Base-by-base conservation (phyloP, 129 eudicot species). In the Sambucus nigra region DNA sequence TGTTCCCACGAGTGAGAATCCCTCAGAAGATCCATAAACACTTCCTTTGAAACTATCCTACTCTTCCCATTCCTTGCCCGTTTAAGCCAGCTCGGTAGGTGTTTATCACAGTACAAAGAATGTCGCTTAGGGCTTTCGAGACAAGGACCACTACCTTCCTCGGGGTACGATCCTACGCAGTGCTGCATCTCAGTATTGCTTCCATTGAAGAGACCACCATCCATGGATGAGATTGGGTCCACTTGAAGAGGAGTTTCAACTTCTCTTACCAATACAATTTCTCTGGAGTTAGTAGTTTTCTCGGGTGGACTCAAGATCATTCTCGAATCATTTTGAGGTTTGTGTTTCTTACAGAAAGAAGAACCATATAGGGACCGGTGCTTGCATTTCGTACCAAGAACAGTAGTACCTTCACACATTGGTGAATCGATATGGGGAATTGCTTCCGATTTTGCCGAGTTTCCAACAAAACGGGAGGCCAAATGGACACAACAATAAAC, bases 51-150 rank as follows among this genome's bases (percentile, higher is more conserved):
- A 58, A 91, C 59, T 26, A 91, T 91, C 67, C 99, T 65, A 55
- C 84, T 82, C 51, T 86, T 91, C n/a, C 99, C 99, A 20, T 91
- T 91, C 69, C 99, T 72, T 2, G 99, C 99, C 46, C 99, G 95
- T 77, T 86, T 91, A 59, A 91, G 86, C 99, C 99, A 91, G 76
- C 77, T 91, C 19, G 99, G 99, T 63, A 91, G 47, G 68, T 91
- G 99, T 61, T 77, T 82, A 31, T 91, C 99, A 42, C 95, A 91
- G 73, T 91, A 91, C 29, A 91, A 55, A 0, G 84, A 79, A 66
- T 79, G 89, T 32, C 72, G 65, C 59, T 73, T 86, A 2, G 95
- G 89, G 31, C 55, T 62, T 59, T 91, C 99, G 24, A 28, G 60
- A 68, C 99, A 91, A 27, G 66, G 62, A 35, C 44, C 76, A 48